These are phyloP conservation scores for Discostella stelligeroides DNA, from an alignment of 108 stramenopile genomes.

Conservation along the genomic window DNA sequence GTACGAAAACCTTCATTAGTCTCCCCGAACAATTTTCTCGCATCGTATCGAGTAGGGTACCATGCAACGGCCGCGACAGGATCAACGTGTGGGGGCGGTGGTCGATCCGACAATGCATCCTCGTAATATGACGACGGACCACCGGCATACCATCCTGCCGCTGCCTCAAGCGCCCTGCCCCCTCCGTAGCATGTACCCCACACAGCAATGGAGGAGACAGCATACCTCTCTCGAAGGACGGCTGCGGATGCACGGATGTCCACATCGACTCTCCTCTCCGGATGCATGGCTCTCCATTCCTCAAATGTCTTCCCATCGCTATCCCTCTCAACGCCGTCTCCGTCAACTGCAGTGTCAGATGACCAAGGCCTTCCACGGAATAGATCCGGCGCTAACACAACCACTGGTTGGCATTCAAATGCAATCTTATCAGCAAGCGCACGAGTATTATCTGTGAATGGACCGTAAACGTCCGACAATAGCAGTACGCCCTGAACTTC, in stretches of 20 bases:
- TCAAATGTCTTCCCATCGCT: slow-evolving; percentile 70
- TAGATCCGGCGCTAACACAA: slow-evolving; percentile 84
- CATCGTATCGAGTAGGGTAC: slow-evolving; percentile 87
- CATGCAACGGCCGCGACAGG: slow-evolving; percentile 80
- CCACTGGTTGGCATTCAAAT: slow-evolving; percentile 91
- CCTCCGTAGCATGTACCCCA: slow-evolving; percentile 90
- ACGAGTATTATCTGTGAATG: slow-evolving; percentile 71
- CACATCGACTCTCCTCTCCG: slow-evolving; percentile 73
- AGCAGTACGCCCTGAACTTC: slow-evolving; percentile 86
- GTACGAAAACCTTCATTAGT: slow-evolving; percentile 48
- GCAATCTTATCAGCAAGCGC: slow-evolving; percentile 86
- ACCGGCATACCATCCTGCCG: slow-evolving; percentile 66
- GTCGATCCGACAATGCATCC: slow-evolving; percentile 64
- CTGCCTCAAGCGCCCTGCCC: slow-evolving; percentile 81
- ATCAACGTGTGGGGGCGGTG: slow-evolving; percentile 64
- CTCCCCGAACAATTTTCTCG: slow-evolving; percentile 61
- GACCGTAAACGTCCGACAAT: slow-evolving; percentile 80
- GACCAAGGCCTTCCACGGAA: slow-evolving; percentile 83
- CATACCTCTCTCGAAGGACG: slow-evolving; percentile 74
- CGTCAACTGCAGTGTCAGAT: slow-evolving; percentile 27
- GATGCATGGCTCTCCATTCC: slow-evolving; percentile 73
- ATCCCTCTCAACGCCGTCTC: slow-evolving; percentile 31
- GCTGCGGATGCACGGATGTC: slow-evolving; percentile 87
- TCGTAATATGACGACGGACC: slow-evolving; percentile 45
- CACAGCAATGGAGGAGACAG: slow-evolving; percentile 71